Base-by-base conservation (phyloP, 805 yeast species). In the Ogataea methanolica region DNA sequence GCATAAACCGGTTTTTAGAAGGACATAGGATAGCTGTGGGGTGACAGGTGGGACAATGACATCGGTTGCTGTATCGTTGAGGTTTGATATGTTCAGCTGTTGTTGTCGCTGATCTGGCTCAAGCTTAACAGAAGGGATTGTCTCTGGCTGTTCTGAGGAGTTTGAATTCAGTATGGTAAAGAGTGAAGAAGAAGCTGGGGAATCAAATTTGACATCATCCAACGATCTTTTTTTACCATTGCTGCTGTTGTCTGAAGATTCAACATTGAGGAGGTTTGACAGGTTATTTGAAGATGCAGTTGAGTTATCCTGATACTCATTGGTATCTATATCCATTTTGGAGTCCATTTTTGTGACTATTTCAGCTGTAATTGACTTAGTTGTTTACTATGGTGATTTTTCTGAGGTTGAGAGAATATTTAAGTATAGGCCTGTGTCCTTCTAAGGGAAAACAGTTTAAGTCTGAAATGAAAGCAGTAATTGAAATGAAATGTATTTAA, bases 1-100 rank as follows among this genome's bases (percentile, higher is more conserved):
- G 49, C 96, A 92, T 7, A 94, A 70, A 0, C 99, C 99, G 0
- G 99, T 92, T 64, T 90, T 92, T 59, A 86, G 69, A 2, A 87
- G 88, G 22, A 78, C 74, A 62, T 87, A 87, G 45, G 75, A 74
- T n/a, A 88, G 70, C 50, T 83, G 82, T 2, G 96, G 92, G 33
- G 74, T 72, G 12, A 78, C 75, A 8, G 71, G 70, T 4, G 90
- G 86, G 1, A 83, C 86, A 48, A 70, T 72, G 33, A 72, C 49
- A 40, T 58, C 55, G 19, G 43, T 21, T 8, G 15, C 14, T 14
- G 15, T 29, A 19, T 23, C 26, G 11, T 31, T 40, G 8, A 17
- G 4, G 31, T 26, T 26, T 26, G 31, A 26, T 9, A 26, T 26
- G 29, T 8, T 23, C 12, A 26, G 12, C 31, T 26, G 31, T 9